phyloP scores from a whole-genome alignment of 805 yeast genomes.

The Cephaloascus albidus region DNA sequence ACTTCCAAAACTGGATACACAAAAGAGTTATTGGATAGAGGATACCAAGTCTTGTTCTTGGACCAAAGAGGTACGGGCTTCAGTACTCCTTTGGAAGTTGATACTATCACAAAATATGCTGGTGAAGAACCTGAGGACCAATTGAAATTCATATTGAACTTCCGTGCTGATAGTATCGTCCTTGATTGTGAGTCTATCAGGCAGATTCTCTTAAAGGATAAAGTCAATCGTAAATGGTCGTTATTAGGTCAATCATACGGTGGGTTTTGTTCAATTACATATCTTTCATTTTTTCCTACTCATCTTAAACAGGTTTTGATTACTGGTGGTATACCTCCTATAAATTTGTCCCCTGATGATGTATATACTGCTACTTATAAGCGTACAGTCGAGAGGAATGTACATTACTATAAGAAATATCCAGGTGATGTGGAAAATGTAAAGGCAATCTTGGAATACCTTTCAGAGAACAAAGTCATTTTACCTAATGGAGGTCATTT shows the following conservation, averaged over 20 bases:
- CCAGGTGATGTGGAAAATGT: conserved; percentile 36
- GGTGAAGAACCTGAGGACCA: conserved; percentile 14
- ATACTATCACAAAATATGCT: conserved; percentile 6
- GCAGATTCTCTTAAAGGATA: conserved; percentile 17
- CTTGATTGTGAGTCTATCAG: conserved; percentile 41
- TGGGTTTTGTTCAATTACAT: conserved; percentile 42
- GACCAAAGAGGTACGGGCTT: conserved; percentile 61
- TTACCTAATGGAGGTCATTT: conserved; percentile 45
- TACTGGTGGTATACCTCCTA: conserved; percentile 55
- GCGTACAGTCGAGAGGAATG: conserved; percentile 37
- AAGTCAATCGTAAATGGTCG: conserved; percentile 29
- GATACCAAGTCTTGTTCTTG: conserved; percentile 32
- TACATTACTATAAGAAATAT: conserved; percentile 35
- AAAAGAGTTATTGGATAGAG: conserved; percentile 28
- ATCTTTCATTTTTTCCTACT: conserved; percentile 27
- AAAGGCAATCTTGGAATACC: conserved; percentile 21
- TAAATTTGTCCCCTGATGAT: conserved; percentile 30
- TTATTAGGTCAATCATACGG: conserved; percentile 49
- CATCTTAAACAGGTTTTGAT: conserved; percentile 33
- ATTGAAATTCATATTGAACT: conserved; percentile 29
- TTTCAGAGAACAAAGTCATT: conserved; percentile 15
- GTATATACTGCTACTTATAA: conserved; percentile 40
- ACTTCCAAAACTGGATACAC: conserved; percentile 21
- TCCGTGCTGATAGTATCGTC: conserved; percentile 45
- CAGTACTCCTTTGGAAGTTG: conserved; percentile 34